A percentile compares a stretch with the other conserved stretches of the same genome.
phyloP scores from a whole-genome alignment of 768 basidiomycete species.

The Tricholoma matsutake region DNA sequence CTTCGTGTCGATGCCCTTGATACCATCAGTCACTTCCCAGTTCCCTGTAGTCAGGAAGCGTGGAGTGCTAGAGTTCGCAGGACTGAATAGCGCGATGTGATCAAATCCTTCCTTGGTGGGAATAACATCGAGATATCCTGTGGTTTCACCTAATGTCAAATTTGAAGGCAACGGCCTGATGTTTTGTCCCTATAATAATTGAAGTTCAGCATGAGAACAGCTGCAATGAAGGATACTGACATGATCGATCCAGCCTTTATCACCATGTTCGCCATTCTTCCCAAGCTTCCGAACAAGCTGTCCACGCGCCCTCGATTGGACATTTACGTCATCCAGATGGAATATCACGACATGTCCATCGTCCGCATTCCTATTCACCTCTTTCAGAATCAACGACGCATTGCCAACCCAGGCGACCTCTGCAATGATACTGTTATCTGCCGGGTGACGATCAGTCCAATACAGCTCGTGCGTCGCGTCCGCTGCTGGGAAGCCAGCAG shows the following conservation, averaged over 20 bases:
- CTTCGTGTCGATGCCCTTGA: constrained; percentile 67
- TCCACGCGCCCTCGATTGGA: constrained; percentile 34
- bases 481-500: constrained; percentile 30
- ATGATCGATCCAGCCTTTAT: constrained; percentile 92
- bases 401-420: constrained; percentile 90
- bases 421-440: constrained; percentile 65
- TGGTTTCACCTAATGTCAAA: constrained; percentile 39
- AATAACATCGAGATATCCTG: constrained; percentile 88
- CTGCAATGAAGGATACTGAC: constrained; percentile 33
- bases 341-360: constrained; percentile 81
- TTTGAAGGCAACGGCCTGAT: constrained; percentile 53
- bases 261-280: constrained; percentile 79
- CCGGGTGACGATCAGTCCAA: constrained; percentile 61
- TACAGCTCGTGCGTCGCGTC: constrained; percentile 53
- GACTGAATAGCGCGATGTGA: constrained; percentile 90
- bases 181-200: constrained; percentile 50
- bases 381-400: constrained; percentile 73
- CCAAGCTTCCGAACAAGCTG: constrained; percentile 75
- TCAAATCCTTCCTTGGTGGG: constrained; percentile 81
- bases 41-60: constrained; percentile 81
- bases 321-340: constrained; percentile 38
- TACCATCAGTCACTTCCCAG: constrained; percentile 85
- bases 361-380: constrained; percentile 81
- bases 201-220: neutral
- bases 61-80: constrained; percentile 65